Base-by-base conservation (phyloP, 2,329 filamentous ascomycete species). In the Aspergillus sp. region DNA sequence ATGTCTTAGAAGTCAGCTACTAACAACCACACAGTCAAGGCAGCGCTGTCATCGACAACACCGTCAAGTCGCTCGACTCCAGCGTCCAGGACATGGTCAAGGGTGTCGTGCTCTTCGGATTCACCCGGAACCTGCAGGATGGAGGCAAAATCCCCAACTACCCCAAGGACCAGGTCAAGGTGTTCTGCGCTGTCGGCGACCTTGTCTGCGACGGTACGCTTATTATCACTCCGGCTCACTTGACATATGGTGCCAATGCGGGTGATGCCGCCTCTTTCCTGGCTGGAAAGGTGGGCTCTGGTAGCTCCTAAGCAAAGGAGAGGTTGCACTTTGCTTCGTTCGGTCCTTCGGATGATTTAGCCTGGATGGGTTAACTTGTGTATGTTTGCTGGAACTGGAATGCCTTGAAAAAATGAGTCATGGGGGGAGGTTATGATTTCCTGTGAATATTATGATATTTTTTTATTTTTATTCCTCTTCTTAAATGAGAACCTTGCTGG, bases 61-160 rank as follows among this genome's bases (percentile, higher is more conserved):
- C 69, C 7, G 53, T 75, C 39, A 56, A 62, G 8, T 57, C 64
- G n/a, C 54, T 72, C 19, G 45, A 52, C 12, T 27, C 48, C 4
- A 46, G 44, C 1, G 56, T 48, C 28, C 31, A 58, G 11, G 39
- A 45, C 5, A 59, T 57, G 50, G 62, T 74, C 37, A 62, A 57
- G 36, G 70, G 62, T 2, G 69, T 68, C 2, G 68, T 70, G 0
- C 63, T 72, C 6, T 75, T 67, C 42, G 72, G 72, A 1, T 68
- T 71, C 47, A 71, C 70, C 13, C 59, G 64, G 53, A 67, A 61
- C 35, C 28, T 48, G 27, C 64, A 67, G 49, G 63, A 68, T 38
- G 43, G 45, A 1, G 59, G 58, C 0, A 45, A 48, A 27, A 57
- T 70, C 12, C 64, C 64, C 7, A 56, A 56, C 9, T 65, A 42